Evolutionary conservation across 2,329 filamentous ascomycete genomes (phyloP).

Genomic region (Colletotrichum endophyticum): DNA sequence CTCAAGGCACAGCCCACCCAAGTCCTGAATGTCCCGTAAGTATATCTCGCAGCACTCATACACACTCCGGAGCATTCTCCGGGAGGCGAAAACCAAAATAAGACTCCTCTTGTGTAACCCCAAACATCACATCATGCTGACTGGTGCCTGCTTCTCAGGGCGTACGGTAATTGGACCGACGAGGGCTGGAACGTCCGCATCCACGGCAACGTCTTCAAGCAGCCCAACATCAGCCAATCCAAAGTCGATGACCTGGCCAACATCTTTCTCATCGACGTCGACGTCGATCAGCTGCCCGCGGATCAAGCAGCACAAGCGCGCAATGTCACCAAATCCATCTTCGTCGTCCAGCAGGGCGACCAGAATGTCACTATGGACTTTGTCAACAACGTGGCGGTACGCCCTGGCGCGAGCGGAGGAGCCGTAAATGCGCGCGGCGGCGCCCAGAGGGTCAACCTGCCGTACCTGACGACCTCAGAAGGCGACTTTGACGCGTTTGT

Average conservation of each 20-base stretch:
- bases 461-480: constrained; percentile 67
- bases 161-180: constrained; percentile 80
- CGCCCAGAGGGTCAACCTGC: constrained; percentile 65
- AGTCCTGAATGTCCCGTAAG: constrained; percentile 71
- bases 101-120: background rate
- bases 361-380: constrained; percentile 69
- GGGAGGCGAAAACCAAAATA: background rate
- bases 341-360: constrained; percentile 74
- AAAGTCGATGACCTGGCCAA: constrained; percentile 74
- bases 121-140: constrained; percentile 9
- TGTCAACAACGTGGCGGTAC: constrained; percentile 43
- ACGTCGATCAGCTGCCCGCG: constrained; percentile 62
- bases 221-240: constrained; percentile 68
- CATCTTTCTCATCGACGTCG: constrained; percentile 70
- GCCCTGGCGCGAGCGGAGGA: constrained; percentile 62
- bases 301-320: constrained; percentile 70
- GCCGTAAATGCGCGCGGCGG: constrained; percentile 60
- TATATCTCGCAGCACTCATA: constrained; percentile 21
- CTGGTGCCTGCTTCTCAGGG: constrained; percentile 30
- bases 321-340: constrained; percentile 76
- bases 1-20: constrained; percentile 69
- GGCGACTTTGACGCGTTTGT: constrained; percentile 80
- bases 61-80: background rate
- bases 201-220: constrained; percentile 83
- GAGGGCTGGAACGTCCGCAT: constrained; percentile 78